These are phyloP conservation scores for Betula pendula DNA, from an alignment of 306 rosid species.

Conservation along the genomic window DNA sequence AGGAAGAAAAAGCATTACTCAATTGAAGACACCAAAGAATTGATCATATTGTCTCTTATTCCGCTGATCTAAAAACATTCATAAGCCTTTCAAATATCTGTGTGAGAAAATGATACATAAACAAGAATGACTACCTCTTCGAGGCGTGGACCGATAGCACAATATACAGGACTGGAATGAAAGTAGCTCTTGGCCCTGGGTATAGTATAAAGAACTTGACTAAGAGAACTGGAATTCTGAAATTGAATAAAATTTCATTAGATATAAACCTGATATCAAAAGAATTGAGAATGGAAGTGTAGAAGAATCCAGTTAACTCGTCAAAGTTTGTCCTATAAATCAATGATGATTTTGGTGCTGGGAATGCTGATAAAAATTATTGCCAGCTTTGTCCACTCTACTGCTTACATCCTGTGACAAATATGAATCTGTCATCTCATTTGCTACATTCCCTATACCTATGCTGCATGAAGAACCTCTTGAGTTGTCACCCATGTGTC, in stretches of 20 bases:
- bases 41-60: constrained; percentile 1
- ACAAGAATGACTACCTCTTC: constrained; percentile 49
- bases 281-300: constrained; percentile 47
- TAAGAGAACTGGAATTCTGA: constrained; percentile 46
- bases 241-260: constrained; percentile 62
- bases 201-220: constrained; percentile 19
- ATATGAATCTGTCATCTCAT: constrained; percentile 47
- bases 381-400: constrained; percentile 63
- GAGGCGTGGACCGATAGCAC: constrained; percentile 37
- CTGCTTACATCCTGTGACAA: constrained; percentile 58
- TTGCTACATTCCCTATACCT: constrained; percentile 54
- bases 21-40: not conserved
- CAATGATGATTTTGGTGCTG: constrained; percentile 58
- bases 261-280: constrained; percentile 53
- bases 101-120: constrained; percentile 24
- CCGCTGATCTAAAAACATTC: not conserved
- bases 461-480: constrained; percentile 39
- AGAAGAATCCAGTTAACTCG: constrained; percentile 7
- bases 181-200: constrained; percentile 19
- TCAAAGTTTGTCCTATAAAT: constrained; percentile 47
- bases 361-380: constrained; percentile 61
- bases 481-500: constrained; percentile 45
- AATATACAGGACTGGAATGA: constrained; percentile 26
- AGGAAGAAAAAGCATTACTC: not conserved
- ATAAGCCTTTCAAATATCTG: constrained; percentile 20